Base-by-base conservation (phyloP, 2,329 filamentous ascomycete species). In the Xylariales sp. region DNA sequence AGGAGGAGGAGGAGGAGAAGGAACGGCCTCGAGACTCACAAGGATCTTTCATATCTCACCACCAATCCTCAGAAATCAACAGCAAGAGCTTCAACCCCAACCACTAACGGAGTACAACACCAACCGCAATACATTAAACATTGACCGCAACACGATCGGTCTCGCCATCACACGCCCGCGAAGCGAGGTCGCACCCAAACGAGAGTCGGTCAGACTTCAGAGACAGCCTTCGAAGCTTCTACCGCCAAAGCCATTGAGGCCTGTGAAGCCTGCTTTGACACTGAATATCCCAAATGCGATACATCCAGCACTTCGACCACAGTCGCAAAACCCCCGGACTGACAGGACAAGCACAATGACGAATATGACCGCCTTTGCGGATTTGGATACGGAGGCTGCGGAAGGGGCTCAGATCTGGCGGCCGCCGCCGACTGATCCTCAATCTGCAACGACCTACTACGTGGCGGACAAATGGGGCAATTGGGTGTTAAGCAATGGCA, bases 381-480 rank as follows among this genome's bases (percentile, higher is more conserved):
- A 61, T 37, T 41, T 61, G 31, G 58, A 61, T 29, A 51, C 50
- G 7, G 58, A 58, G 34, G 54, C 52, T 52, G 34, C 63, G 37
- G 51, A 66, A 48, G 58, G 56, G 2, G 57, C 54, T n/a, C 65
- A 70, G 42, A 66, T 76, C 33, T 78, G 74, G 74, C 62, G 70
- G 10, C 72, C 70, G 5, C 71, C 73, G 0, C 64, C 68, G 3
- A 61, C 61, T 2, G 69, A 66, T 15, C 68, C 71, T 1, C 59
- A 63, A 29, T 70, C 70, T 2, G 68, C 69, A 1, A 63, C 65
- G 3, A 66, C 69, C 1, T 65, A 68, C 32, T 78, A 75, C 48
- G 64, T 76, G 34, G 67, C 73, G 24, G 73, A 78, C 51, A 69
- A 65, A 52, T 63, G 64, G 48, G 71, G 73, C 1, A 77, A 78